These are phyloP conservation scores for Paramecium caudatum DNA, from an alignment of 73 alveolate species.

Conservation along the genomic window DNA sequence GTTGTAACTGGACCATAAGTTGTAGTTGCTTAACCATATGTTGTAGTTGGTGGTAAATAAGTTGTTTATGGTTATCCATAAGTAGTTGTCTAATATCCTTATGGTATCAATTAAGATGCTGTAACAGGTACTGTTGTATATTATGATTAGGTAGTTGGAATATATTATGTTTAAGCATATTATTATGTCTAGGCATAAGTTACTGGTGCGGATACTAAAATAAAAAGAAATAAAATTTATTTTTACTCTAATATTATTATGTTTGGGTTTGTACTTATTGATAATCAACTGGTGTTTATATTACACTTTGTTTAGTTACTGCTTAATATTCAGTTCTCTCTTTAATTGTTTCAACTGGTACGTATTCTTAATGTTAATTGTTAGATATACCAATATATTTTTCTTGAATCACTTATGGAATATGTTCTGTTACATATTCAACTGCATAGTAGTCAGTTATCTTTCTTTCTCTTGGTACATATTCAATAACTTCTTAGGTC, in stretches of 20 bases:
- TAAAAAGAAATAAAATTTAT: no score
- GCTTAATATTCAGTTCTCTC: slow-evolving; percentile 79
- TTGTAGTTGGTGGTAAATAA: background rate
- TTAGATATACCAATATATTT: slow-evolving; percentile 66
- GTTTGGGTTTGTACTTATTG: slow-evolving; percentile 20
- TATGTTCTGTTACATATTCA: slow-evolving; percentile 72
- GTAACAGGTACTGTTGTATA: slow-evolving; percentile 25
- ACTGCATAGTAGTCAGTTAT: slow-evolving; percentile 77
- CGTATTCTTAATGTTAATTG: slow-evolving; percentile 42
- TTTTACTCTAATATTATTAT: background rate
- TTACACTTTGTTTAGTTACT: slow-evolving; percentile 60
- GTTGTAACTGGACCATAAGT: slow-evolving; percentile 16
- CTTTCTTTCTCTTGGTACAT: slow-evolving; percentile 76
- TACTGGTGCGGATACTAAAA: no score
- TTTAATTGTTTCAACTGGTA: slow-evolving; percentile 71
- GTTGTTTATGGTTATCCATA: slow-evolving; percentile 1
- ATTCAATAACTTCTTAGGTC: slow-evolving; percentile 70
- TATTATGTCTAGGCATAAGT: no score
- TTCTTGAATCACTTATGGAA: slow-evolving; percentile 74
- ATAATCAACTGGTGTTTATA: slow-evolving; percentile 20
- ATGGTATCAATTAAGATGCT: slow-evolving; percentile 5
- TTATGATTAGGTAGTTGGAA: background rate
- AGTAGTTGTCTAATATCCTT: background rate
- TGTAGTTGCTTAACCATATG: background rate
- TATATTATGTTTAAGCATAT: no score